Evolutionary conservation across 2,329 filamentous ascomycete genomes (phyloP), one percentile per base, ranked within the genome.

Genomic region (Xylariaceae sp.): DNA sequence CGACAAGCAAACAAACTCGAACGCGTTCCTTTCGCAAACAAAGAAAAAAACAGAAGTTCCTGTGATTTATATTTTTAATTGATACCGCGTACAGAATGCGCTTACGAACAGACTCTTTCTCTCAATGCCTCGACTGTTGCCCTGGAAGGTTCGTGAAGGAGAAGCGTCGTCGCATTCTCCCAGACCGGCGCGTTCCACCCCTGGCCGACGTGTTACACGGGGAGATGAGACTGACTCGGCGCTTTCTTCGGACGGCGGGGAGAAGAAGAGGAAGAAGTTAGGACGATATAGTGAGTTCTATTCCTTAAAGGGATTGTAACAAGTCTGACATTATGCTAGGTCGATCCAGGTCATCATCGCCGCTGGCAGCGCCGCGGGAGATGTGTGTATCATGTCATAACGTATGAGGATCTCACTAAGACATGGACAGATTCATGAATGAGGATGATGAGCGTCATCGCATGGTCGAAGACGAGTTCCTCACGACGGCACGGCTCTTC

Each of bases 381-480:
- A 74, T 69, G 81, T 83, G 68, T 53, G 67, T 58, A 55, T 49
- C 56, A 55, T 42, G 17, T 30, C 42, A 49, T 3, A 2, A 51
- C 15, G 2, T 34, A 9, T 6, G 9, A 13, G 4, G 8, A 23
- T 15, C 10, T 5, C 15, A 37, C 52, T 66, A 69, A 55, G 64
- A 39, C 1, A n/a, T 13, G 13, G 5, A 8, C 56, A 86, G 83
- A 35, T 79, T 79, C 70, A 92, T 93, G 88, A 75, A 78, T 2
- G 78, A 84, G 51, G 86, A 80, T n/a, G 90, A 94, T 71, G 88
- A 92, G 69, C 76, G 75, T 57, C 93, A 84, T 73, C 86, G 89
- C 67, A 92, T 93, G 88, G 90, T 94, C 0, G 90, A 93, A 72
- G 90, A 94, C 67, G 89, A 93, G 66, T 84, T 94, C 63, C 75